A percentile compares a stretch with the other conserved stretches of the same genome.
phyloP scores from a whole-genome alignment of 345 rosid species.

The Brassica incana region DNA sequence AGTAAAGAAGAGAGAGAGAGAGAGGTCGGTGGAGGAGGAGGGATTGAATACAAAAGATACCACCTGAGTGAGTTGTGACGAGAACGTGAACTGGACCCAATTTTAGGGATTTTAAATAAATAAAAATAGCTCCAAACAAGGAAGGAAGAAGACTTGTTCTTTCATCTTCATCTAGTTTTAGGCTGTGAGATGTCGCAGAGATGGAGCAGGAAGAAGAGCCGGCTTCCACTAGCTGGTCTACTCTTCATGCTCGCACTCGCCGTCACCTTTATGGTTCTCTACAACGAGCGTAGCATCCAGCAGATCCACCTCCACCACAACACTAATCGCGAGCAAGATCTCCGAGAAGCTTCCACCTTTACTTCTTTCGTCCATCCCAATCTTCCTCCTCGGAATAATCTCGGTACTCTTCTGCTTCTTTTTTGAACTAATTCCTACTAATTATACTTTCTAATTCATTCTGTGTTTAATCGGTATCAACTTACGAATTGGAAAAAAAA shows the following conservation, averaged over 20 bases:
- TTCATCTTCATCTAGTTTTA: neutral
- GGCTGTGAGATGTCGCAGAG: slow-evolving; percentile 52
- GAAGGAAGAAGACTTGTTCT: neutral
- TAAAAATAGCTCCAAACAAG: neutral
- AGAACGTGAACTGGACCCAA: neutral
- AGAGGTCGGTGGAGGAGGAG: neutral
- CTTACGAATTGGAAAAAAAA: neutral
- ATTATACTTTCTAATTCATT: neutral
- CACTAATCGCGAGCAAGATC: slow-evolving; percentile 14
- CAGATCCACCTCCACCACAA: slow-evolving; percentile 65
- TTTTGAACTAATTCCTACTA: neutral
- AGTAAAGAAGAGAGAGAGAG: neutral
- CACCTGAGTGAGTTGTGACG: neutral
- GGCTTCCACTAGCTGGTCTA: slow-evolving; percentile 53
- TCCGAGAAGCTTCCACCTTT: slow-evolving; percentile 23
- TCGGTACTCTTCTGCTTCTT: slow-evolving; percentile 43
- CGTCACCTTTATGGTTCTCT: slow-evolving; percentile 51
- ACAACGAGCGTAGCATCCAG: slow-evolving; percentile 60
- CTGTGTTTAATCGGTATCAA: neutral
- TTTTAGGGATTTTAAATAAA: neutral
- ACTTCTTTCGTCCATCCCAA: slow-evolving; percentile 61
- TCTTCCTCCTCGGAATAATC: slow-evolving; percentile 27
- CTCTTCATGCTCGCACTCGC: slow-evolving; percentile 46
- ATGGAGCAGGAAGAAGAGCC: slow-evolving; percentile 74
- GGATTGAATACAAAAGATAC: neutral